A percentile compares a stretch with the other conserved stretches of the same genome.
Evolutionary conservation across 176 grass and related monocot genomes (phyloP).

Genomic region (Triticum dicoccoides): DNA sequence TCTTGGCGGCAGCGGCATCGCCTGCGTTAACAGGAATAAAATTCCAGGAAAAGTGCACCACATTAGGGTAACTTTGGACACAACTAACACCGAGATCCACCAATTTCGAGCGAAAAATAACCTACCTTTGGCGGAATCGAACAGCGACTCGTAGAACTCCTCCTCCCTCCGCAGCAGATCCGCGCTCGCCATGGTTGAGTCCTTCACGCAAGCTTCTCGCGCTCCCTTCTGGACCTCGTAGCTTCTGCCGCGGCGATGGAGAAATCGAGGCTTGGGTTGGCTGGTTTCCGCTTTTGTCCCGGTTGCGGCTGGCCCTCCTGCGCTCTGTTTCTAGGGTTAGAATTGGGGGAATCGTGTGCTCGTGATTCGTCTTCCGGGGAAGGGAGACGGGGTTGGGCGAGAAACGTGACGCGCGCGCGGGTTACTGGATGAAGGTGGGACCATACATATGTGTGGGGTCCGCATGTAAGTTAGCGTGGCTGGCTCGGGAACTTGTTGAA

Average conservation of each 20-base stretch:
- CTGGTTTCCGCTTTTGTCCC: not conserved
- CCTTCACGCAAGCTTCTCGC: not conserved
- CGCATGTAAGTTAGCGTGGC: not conserved
- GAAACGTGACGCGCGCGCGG: not conserved
- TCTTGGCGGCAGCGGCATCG: slow-evolving; percentile 36
- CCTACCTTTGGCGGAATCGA: slow-evolving; percentile 65
- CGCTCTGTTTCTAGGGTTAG: slow-evolving; percentile 6
- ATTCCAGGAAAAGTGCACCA: not conserved
- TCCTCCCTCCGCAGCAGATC: slow-evolving; percentile 75
- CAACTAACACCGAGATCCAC: not conserved
- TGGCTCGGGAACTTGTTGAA: not conserved
- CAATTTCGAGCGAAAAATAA: not conserved
- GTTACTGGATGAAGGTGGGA: slow-evolving; percentile 9
- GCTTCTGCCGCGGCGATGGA: not conserved
- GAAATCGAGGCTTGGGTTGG: not conserved
- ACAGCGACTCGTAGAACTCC: slow-evolving; percentile 66
- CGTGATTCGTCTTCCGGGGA: not conserved
- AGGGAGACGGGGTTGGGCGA: not conserved
- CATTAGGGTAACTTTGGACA: not conserved
- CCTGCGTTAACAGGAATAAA: slow-evolving; percentile 27
- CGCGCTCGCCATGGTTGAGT: slow-evolving; percentile 56
- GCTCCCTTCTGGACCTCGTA: not conserved
- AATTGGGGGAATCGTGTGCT: slow-evolving; percentile 5
- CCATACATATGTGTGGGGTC: not conserved
- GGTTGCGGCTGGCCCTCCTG: not conserved